Base-by-base conservation (phyloP, 1,284 basidiomycete genomes). In the Trichosporon sp. region DNA sequence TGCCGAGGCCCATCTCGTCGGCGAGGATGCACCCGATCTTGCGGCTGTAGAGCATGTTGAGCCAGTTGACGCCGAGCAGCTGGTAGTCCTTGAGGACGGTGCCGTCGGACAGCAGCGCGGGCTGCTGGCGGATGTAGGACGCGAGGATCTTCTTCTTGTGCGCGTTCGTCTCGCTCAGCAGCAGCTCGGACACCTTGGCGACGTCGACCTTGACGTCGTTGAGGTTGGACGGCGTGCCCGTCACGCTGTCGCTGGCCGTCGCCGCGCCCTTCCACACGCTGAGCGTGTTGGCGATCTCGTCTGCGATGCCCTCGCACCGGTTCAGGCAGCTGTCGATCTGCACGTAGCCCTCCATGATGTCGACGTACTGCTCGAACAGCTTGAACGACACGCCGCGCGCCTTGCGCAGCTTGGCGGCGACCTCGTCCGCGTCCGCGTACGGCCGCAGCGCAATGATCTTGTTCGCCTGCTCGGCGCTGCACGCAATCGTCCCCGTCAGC, bases 1-100 rank as follows among this genome's bases (percentile, higher is more conserved):
- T 99, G 32, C 97, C 97, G 68, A 99, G 89, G 77, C 95, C 94
- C 95, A 98, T 98, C 83, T 98, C 95, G 83, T 99, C 96, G 1
- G 96, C 96, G 31, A 99, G 87, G 79, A 99, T 99, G 83, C 95
- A 98, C 70, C 93, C 95, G 65, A 92, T 87, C 69, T 88, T 87
- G 77, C 89, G 90, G 66, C 86, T 87, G 80, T 95, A 95, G 60
- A 99, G 85, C 31, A 99, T 83, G 80, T 93, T 90, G 73, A 99
- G 86, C 97, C 97, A 99, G 80, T 98, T 99, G 71, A 99, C 88
- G n/a, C 97, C 97, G 67, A 97, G 86, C 69, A 98, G 85, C 83
- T 99, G 96, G 81, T 99, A 99, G 76, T 97, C 94, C 85, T 99
- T 99, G 75, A 99, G 86, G 75, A 86, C 87, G 71, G 97, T 89